A percentile compares a stretch with the other conserved stretches of the same genome.
Evolutionary conservation across 2,329 filamentous ascomycete species (phyloP).

Genomic region (Exophiala dermatitidis): DNA sequence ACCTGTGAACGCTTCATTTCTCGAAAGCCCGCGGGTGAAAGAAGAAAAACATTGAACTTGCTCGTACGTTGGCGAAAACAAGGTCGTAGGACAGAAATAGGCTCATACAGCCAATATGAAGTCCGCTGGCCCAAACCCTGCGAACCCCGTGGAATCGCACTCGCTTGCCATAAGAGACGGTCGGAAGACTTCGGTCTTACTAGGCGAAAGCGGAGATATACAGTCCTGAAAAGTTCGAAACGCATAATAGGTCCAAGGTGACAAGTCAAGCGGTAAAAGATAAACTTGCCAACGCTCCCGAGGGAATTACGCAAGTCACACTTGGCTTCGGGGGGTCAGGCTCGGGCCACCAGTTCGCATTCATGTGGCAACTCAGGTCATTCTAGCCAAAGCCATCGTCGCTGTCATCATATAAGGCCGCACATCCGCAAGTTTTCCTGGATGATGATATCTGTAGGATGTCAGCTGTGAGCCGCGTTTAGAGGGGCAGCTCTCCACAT

Average conservation of each 20-base stretch:
- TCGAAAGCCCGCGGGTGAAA: constrained; percentile 1
- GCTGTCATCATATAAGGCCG: constrained; percentile 67
- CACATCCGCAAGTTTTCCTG: constrained; percentile 97
- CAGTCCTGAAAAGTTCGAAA: neutral
- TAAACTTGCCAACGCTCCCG: neutral
- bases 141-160: neutral
- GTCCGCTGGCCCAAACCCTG: neutral
- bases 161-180: constrained; percentile 1
- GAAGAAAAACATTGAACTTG: neutral
- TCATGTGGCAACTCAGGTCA: neutral
- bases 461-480: constrained; percentile 38
- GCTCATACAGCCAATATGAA: neutral
- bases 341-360: neutral
- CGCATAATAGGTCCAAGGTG: neutral
- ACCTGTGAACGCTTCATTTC: constrained; percentile 4
- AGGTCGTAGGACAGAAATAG: constrained; percentile 5
- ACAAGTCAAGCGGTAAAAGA: constrained; percentile 3
- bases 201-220: neutral
- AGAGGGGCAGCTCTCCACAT: constrained; percentile 34
- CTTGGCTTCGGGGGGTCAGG: neutral
- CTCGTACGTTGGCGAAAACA: constrained; percentile 4
- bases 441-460: constrained; percentile 83
- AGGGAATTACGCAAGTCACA: neutral
- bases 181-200: neutral
- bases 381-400: neutral